These are phyloP conservation scores for Candida sanyiensis DNA, from an alignment of 805 yeast species.

Conservation along the genomic window DNA sequence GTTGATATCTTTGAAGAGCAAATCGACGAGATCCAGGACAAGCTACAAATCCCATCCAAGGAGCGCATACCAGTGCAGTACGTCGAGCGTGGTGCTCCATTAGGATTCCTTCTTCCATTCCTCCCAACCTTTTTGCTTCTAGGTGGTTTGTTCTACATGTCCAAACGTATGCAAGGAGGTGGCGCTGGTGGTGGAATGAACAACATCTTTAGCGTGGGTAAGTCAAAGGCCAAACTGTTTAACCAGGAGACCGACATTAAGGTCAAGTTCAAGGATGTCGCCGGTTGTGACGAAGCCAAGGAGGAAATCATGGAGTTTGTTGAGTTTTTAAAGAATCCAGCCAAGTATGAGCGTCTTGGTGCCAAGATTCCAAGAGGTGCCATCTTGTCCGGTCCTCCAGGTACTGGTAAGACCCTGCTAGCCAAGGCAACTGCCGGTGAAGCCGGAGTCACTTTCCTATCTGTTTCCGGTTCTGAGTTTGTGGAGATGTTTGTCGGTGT, in stretches of 20 bases:
- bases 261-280: conserved; percentile 81
- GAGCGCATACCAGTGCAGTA: conserved; percentile 77
- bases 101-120: conserved; percentile 61
- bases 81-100: conserved; percentile 58
- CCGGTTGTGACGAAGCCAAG: conserved; percentile 92
- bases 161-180: conserved; percentile 38
- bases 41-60: conserved; percentile 55
- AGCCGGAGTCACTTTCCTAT: conserved; percentile 88
- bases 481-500: conserved; percentile 98
- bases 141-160: conserved; percentile 56
- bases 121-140: conserved; percentile 76
- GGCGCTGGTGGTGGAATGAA: conserved; percentile 49
- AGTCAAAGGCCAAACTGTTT: conserved; percentile 72
- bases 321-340: conserved; percentile 77
- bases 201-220: conserved; percentile 72
- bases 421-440: conserved; percentile 97
- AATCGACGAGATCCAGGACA: conserved; percentile 66
- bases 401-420: conserved; percentile 90
- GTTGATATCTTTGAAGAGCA: conserved; percentile 82
- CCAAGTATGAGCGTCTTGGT: conserved; percentile 79
- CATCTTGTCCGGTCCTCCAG: conserved; percentile 90
- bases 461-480: conserved; percentile 91
- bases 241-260: conserved; percentile 81
- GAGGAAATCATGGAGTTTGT: conserved; percentile 96
- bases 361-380: conserved; percentile 97